These are phyloP conservation scores for Lepiota brunneoincarnata DNA, from an alignment of 768 basidiomycete species.

Conservation along the genomic window DNA sequence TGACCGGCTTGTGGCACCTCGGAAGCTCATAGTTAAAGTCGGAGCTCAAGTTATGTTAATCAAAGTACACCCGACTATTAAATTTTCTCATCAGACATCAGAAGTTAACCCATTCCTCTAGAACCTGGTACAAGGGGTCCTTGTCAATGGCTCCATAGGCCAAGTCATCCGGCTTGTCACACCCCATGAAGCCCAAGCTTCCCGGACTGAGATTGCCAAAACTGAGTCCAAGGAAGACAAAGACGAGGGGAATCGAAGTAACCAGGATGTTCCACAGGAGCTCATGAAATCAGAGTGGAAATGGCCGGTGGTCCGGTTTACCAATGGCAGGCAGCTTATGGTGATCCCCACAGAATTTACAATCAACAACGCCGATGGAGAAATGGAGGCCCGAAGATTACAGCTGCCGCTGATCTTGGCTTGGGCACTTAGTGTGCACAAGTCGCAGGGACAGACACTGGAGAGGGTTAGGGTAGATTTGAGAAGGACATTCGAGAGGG, in stretches of 20 bases:
- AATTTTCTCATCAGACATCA: background rate
- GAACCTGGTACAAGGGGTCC: constrained; percentile 65
- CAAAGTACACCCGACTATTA: constrained; percentile 40
- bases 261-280: background rate
- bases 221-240: background rate
- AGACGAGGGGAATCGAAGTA: background rate
- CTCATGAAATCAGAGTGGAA: constrained; percentile 1
- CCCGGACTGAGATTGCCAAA: constrained; percentile 35
- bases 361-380: constrained; percentile 56
- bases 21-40: constrained; percentile 47
- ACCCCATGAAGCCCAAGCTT: constrained; percentile 36
- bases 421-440: constrained; percentile 88
- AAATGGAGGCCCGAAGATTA: constrained; percentile 45
- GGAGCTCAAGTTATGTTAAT: constrained; percentile 87
- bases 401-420: constrained; percentile 79
- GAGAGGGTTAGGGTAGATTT: constrained; percentile 82
- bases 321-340: constrained; percentile 41
- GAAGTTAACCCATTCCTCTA: constrained; percentile 21
- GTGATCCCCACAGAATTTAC: constrained; percentile 61
- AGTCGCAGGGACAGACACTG: constrained; percentile 65
- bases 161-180: constrained; percentile 46
- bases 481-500: constrained; percentile 72
- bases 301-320: constrained; percentile 67
- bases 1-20: constrained; percentile 60
- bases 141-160: constrained; percentile 74